Conservation (phyloP, 345 rosid species). For the Eutrema heterophyllum region DNA sequence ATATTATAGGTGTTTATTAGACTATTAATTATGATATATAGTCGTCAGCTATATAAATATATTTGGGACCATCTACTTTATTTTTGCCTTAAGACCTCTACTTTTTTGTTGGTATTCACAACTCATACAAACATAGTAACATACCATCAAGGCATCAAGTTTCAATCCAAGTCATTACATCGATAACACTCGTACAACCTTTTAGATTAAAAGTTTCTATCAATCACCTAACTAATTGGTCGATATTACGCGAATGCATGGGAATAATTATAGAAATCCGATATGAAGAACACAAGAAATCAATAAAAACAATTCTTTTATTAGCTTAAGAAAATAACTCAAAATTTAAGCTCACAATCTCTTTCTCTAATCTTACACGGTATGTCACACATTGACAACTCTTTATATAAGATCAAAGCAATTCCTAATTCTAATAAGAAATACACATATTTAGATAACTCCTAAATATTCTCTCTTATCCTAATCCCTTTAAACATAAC, state of each 20-base stretch:
- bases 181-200: neutral
- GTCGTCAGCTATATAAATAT: neutral
- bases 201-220: neutral
- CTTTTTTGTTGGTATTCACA: neutral
- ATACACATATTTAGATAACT: no score
- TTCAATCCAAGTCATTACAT: neutral
- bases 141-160: neutral
- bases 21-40: neutral
- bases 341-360: no score
- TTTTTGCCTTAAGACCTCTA: slow-evolving; percentile 2
- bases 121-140: neutral
- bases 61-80: neutral
- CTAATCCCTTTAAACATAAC: no score
- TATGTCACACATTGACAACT: no score
- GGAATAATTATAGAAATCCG: no score
- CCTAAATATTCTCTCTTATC: no score
- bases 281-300: no score
- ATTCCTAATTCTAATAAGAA: no score
- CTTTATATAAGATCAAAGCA: no score
- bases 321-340: no score
- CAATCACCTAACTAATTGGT: neutral
- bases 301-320: no score
- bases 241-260: neutral
- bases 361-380: no score
- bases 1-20: neutral